Conservation (phyloP, 495 filamentous ascomycete species). For the Parathielavia hyrcaniae region DNA sequence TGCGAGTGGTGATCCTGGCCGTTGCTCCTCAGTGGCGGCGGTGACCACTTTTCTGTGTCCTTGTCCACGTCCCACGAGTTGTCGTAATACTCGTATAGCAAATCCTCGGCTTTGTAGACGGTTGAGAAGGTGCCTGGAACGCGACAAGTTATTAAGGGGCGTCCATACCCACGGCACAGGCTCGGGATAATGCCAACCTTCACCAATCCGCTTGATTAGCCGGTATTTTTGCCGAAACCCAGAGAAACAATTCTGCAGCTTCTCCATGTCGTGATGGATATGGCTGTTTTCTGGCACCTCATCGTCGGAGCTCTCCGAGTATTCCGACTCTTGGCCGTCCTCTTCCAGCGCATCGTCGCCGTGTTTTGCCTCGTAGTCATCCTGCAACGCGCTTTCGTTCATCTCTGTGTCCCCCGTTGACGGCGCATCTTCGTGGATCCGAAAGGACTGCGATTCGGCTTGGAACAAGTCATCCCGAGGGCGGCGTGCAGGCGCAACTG, state of each 20-base stretch:
- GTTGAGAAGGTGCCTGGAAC: slow-evolving; percentile 88
- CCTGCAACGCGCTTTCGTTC: slow-evolving; percentile 31
- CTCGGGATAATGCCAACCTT: slow-evolving; percentile 52
- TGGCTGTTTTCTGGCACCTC: slow-evolving; percentile 66
- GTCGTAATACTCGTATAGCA: slow-evolving; percentile 74
- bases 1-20: slow-evolving; percentile 17
- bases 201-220: slow-evolving; percentile 92
- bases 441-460: slow-evolving; percentile 29
- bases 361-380: slow-evolving; percentile 10
- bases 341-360: slow-evolving; percentile 37
- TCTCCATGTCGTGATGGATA: slow-evolving; percentile 79
- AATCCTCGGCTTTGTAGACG: slow-evolving; percentile 96
- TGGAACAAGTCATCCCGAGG: slow-evolving; percentile 31
- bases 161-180: not conserved
- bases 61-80: slow-evolving; percentile 82
- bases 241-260: slow-evolving; percentile 71
- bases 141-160: not conserved
- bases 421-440: slow-evolving; percentile 38
- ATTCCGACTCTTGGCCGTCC: slow-evolving; percentile 44
- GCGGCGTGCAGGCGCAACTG: slow-evolving; percentile 24
- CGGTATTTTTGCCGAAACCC: slow-evolving; percentile 79
- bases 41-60: slow-evolving; percentile 55
- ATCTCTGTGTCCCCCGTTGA: slow-evolving; percentile 35
- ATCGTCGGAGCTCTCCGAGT: slow-evolving; percentile 49
- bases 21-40: slow-evolving; percentile 50